Conservation (phyloP, 2,329 filamentous ascomycete genomes). For the Corynespora cassiicola region DNA sequence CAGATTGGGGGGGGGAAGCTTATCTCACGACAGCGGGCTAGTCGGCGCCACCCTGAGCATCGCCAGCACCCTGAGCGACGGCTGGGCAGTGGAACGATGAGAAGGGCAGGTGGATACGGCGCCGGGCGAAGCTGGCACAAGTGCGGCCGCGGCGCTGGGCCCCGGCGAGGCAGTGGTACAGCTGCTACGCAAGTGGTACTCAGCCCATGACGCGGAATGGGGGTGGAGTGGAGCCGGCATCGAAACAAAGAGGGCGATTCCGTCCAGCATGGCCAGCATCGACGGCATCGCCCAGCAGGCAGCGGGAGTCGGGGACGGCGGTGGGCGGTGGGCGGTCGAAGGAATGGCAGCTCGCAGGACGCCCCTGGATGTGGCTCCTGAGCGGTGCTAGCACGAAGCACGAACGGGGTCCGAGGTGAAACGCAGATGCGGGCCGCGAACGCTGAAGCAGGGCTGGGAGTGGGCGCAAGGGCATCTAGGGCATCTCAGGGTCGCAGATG, state of each 20-base stretch:
- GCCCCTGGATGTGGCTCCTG: too few species aligned
- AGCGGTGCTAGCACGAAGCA: too few species aligned
- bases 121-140: too few species aligned
- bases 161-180: background rate
- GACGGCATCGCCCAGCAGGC: background rate
- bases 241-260: slow-evolving; percentile 12
- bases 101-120: too few species aligned
- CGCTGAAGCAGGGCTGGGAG: too few species aligned
- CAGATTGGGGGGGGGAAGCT: slow-evolving; percentile 27
- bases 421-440: slow-evolving; percentile 6
- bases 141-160: too few species aligned
- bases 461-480: too few species aligned
- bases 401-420: slow-evolving; percentile 8
- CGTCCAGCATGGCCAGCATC: too few species aligned
- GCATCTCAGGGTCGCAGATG: background rate
- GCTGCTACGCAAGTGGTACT: background rate
- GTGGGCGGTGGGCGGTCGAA: background rate
- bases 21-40: slow-evolving; percentile 37
- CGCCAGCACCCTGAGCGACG: too few species aligned
- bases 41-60: slow-evolving; percentile 27
- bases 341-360: too few species aligned
- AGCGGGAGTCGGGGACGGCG: background rate
- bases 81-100: too few species aligned
- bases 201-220: background rate
- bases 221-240: too few species aligned